Percentiles rank a stretch among this genome's conserved stretches.
Evolutionary conservation across 2,329 filamentous ascomycete species (phyloP).

Genomic region (Colletotrichum sp.): DNA sequence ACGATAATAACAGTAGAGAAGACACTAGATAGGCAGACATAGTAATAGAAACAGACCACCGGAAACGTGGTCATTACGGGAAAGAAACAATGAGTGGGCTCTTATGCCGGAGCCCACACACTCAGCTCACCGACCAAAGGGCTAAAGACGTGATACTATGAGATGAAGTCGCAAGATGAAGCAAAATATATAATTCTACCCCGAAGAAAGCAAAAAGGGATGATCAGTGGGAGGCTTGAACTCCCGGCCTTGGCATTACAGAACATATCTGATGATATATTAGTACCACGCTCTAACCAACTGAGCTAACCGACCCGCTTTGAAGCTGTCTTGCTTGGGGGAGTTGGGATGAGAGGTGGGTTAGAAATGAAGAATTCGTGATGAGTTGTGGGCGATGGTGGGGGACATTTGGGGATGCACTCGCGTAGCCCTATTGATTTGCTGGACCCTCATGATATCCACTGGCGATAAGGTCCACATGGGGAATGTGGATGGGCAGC

Average conservation of each 20-base stretch:
- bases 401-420: not conserved
- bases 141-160: not conserved
- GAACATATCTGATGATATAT: not conserved
- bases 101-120: too few species aligned
- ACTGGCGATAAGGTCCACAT: not conserved
- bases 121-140: too few species aligned
- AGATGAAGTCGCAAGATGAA: not conserved
- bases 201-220: not conserved
- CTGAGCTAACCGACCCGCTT: not conserved
- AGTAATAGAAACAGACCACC: too few species aligned
- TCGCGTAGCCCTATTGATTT: not conserved
- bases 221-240: not conserved
- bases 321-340: not conserved
- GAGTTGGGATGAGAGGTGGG: too few species aligned
- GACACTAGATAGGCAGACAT: too few species aligned
- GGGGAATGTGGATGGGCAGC: not conserved
- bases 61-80: too few species aligned
- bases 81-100: too few species aligned
- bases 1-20: too few species aligned
- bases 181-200: not conserved
- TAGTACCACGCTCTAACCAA: not conserved
- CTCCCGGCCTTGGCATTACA: not conserved
- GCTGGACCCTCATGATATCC: not conserved
- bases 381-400: not conserved
- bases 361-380: not conserved